These are phyloP conservation scores for Ophiobolus disseminans DNA, from an alignment of 2,329 filamentous ascomycete species.

Conservation along the genomic window DNA sequence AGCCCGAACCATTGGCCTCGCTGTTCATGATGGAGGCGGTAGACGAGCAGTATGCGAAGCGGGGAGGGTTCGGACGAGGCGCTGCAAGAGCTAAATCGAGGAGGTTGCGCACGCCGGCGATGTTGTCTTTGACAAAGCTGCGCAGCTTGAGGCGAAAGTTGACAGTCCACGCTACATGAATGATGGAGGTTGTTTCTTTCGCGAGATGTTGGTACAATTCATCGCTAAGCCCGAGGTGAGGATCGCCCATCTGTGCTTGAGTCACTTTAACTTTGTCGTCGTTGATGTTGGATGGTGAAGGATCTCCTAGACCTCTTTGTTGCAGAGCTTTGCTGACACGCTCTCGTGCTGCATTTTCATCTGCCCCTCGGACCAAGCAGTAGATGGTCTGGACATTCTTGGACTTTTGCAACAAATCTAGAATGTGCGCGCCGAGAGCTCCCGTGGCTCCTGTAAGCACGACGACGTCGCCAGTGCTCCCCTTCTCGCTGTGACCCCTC, in stretches of 20 bases:
- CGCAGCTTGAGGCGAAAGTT: constrained; percentile 66
- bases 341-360: constrained; percentile 37
- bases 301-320: constrained; percentile 37
- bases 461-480: constrained; percentile 18
- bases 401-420: constrained; percentile 53
- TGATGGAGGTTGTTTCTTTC: constrained; percentile 57
- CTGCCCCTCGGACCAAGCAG: constrained; percentile 62
- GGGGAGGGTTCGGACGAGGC: constrained; percentile 36
- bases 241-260: constrained; percentile 56
- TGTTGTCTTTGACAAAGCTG: constrained; percentile 63
- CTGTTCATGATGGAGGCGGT: constrained; percentile 54
- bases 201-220: constrained; percentile 53
- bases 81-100: constrained; percentile 54
- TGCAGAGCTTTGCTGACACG: constrained; percentile 45
- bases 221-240: constrained; percentile 57
- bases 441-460: constrained; percentile 61
- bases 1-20: constrained; percentile 13
- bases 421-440: constrained; percentile 59
- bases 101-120: constrained; percentile 59
- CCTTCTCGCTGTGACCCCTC: constrained; percentile 5
- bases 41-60: constrained; percentile 61
- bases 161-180: constrained; percentile 71
- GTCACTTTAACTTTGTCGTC: constrained; percentile 56
- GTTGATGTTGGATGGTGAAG: constrained; percentile 18
- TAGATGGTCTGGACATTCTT: constrained; percentile 56